A percentile compares a stretch with the other conserved stretches of the same genome.
phyloP scores from a whole-genome alignment of 202 grass and related monocot species.

The Setaria viridis region DNA sequence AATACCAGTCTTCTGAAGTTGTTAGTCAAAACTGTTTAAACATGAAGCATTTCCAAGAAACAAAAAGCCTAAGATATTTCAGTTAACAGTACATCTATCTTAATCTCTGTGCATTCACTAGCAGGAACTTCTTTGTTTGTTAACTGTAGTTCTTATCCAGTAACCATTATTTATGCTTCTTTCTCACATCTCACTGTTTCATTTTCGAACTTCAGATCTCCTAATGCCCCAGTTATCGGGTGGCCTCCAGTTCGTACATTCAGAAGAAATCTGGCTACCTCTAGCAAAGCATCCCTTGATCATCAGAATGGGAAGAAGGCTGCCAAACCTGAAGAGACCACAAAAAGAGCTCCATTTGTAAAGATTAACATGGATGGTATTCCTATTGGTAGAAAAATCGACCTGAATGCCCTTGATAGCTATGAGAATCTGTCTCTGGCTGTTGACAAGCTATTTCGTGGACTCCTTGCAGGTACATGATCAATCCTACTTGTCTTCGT shows the following conservation, averaged over 20 bases:
- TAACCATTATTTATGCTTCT: neutral
- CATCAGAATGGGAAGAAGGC: conserved; percentile 49
- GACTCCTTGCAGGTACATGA: conserved; percentile 76
- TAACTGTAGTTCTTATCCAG: neutral
- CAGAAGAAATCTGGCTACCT: conserved; percentile 84
- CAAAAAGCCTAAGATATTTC: neutral
- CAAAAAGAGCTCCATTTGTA: conserved; percentile 67
- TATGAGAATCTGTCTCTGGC: conserved; percentile 77
- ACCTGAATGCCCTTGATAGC: conserved; percentile 64
- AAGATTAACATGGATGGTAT: conserved; percentile 98
- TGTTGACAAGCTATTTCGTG: conserved; percentile 77
- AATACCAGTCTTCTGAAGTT: neutral
- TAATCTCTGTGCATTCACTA: neutral
- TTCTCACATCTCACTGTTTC: conserved; percentile 20
- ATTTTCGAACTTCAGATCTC: conserved; percentile 59
- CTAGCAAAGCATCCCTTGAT: conserved; percentile 60
- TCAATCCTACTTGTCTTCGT: conserved; percentile 1
- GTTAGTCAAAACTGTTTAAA: neutral
- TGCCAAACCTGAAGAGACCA: conserved; percentile 46
- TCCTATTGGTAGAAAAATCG: conserved; percentile 91
- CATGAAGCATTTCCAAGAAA: neutral
- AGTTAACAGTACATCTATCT: neutral
- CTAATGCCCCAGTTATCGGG: conserved; percentile 71
- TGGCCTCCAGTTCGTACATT: conserved; percentile 88
- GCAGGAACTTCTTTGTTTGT: neutral